Evolutionary conservation across 179 eudicot species (phyloP), one percentile per base, ranked within the genome.

Genomic region (Amaranthus tricolor): DNA sequence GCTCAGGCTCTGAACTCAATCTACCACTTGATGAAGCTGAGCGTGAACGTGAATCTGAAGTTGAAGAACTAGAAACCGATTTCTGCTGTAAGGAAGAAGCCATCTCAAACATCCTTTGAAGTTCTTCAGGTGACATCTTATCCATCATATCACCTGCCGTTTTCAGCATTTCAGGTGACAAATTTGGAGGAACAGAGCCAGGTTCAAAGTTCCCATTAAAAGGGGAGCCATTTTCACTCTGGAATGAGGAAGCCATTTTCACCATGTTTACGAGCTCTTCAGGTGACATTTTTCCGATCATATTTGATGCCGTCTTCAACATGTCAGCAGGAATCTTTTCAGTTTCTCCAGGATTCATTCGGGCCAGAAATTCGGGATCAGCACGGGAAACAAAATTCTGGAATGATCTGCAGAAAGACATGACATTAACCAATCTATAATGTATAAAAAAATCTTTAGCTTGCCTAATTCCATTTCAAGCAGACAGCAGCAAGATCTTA

Each of bases 211-310:
- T 76, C 55, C 79, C 51, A 57, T 65, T 82, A 53, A 79, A 82
- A 70, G 88, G 74, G 66, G 86, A 77, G 52, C 75, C 84, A 63
- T 74, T 92, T 69, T 74, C 88, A 57, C 94, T 89, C 79, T 94
- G 89, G 65, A 93, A 87, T 5, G 97, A 89, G 67, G 97, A 88
- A 68, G 99, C 99, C 86, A 93, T 77, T 74, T 91, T 86, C 68
- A 95, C 58, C 96, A 95, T 95, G 69, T 85, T 90, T 78, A 90
- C 89, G 73, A 95, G 96, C 74, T 95, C 99, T 74, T 89, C 98
- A 13, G 97, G 95, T 64, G 99, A 84, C 99, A 95, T 90, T 84
- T 81, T 84, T 67, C 96, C 84, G 51, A 95, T 93, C 87, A 93
- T 81, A 82, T 81, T 82, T 71, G 99, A 87, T 77, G 98, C 94